Evolutionary conservation across 208 protist species (phyloP).

Genomic region (Acanthamoeba royreba): DNA sequence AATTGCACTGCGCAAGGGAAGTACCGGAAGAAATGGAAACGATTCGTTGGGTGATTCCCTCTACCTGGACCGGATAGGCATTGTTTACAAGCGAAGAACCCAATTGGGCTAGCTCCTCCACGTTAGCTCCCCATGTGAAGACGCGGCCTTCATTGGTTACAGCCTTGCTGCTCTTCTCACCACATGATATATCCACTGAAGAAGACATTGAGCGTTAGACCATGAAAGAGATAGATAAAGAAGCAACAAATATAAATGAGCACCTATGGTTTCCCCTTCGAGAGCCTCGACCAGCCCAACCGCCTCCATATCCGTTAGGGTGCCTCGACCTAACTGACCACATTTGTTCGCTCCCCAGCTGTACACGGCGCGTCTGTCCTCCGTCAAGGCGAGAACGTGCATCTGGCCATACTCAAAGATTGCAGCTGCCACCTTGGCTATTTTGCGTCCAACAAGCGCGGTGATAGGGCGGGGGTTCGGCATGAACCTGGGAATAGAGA

Average conservation of each 20-base stretch:
- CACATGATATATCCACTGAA: not conserved
- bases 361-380: not conserved
- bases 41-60: not conserved
- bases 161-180: not conserved
- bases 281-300: not conserved
- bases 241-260: too few relatives aligned
- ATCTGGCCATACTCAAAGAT: not conserved
- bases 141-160: not conserved
- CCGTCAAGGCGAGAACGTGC: not conserved
- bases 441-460: not conserved
- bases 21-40: not conserved
- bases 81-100: not conserved
- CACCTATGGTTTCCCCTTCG: not conserved
- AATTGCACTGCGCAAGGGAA: not conserved
- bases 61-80: not conserved
- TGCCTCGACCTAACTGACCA: not conserved
- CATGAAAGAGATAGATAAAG: not conserved
- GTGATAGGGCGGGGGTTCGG: not conserved
- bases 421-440: not conserved
- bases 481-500: not conserved
- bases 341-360: not conserved
- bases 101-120: not conserved
- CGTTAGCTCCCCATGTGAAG: not conserved
- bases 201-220: not conserved
- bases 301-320: not conserved